Conservation (phyloP, 257 asterid species). For the Solanum pennellii region DNA sequence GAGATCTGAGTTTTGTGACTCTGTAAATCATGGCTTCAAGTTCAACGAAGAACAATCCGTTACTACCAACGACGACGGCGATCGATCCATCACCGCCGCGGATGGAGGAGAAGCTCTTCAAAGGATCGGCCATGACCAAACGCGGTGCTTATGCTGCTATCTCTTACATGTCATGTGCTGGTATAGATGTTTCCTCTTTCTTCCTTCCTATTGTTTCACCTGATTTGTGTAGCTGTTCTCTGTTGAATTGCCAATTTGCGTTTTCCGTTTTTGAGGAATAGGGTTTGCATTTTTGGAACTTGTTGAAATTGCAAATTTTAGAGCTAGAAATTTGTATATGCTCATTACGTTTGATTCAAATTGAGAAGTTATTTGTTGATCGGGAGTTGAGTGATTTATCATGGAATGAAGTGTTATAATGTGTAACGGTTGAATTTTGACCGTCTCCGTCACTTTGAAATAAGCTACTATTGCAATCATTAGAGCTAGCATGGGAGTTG, state of each 20-base stretch:
- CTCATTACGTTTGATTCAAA: background rate
- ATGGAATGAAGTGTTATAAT: background rate
- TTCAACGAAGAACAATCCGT: slow-evolving; percentile 21
- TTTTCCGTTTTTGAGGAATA: background rate
- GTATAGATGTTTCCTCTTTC: slow-evolving; percentile 17
- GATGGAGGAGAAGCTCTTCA: slow-evolving; percentile 76
- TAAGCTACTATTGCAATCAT: background rate
- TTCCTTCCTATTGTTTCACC: background rate
- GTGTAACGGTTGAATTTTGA: background rate
- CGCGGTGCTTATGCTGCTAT: slow-evolving; percentile 92
- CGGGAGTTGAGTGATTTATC: background rate
- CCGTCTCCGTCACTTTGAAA: background rate
- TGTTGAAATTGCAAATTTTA: background rate
- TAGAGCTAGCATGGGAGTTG: background rate
- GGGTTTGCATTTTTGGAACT: background rate
- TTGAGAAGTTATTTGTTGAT: background rate
- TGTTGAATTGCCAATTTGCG: background rate
- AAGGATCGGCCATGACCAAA: slow-evolving; percentile 85
- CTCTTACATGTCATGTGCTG: slow-evolving; percentile 91
- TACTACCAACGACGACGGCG: slow-evolving; percentile 47
- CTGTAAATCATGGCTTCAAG: slow-evolving; percentile 6
- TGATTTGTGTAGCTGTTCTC: background rate
- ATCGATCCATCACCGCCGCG: slow-evolving; percentile 46
- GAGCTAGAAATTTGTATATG: background rate
- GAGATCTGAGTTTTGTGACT: background rate